A percentile compares a stretch with the other conserved stretches of the same genome.
These are phyloP conservation scores for Trifolium fragiferum DNA, from an alignment of 306 rosid genomes.

Conservation along the genomic window DNA sequence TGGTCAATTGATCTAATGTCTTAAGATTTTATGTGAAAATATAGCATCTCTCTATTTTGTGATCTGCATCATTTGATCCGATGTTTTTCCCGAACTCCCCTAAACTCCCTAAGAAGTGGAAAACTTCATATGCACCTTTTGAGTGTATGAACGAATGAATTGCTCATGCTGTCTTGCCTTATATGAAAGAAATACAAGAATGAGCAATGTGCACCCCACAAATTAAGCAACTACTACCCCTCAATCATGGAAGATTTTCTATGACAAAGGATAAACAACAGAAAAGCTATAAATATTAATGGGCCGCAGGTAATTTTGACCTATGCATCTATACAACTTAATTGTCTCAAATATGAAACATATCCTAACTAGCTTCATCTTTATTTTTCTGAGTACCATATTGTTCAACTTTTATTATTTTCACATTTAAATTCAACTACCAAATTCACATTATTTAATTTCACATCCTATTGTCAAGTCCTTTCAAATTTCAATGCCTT, in stretches of 20 bases:
- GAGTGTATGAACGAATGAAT: neutral
- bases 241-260: slow-evolving; percentile 41
- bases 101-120: too few relatives aligned
- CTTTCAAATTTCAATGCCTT: slow-evolving; percentile 52
- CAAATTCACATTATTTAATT: slow-evolving; percentile 45
- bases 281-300: slow-evolving; percentile 6
- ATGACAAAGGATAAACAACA: slow-evolving; percentile 27
- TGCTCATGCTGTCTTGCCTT: neutral
- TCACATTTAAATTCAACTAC: slow-evolving; percentile 46
- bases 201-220: neutral
- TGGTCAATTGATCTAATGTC: too few relatives aligned
- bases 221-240: slow-evolving; percentile 33
- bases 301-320: slow-evolving; percentile 45
- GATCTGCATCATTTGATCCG: too few relatives aligned
- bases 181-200: neutral
- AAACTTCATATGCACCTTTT: neutral
- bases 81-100: too few relatives aligned
- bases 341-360: slow-evolving; percentile 39
- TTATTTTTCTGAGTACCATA: slow-evolving; percentile 28
- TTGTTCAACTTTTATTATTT: slow-evolving; percentile 46
- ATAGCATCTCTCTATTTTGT: too few relatives aligned
- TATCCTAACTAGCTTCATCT: slow-evolving; percentile 20
- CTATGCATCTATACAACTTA: slow-evolving; percentile 21
- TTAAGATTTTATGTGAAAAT: too few relatives aligned
- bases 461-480: slow-evolving; percentile 46